Percentiles rank a stretch among this genome's conserved stretches.
Evolutionary conservation across 1,284 basidiomycete species (phyloP).

Genomic region (Paramarasmius palmivorus): DNA sequence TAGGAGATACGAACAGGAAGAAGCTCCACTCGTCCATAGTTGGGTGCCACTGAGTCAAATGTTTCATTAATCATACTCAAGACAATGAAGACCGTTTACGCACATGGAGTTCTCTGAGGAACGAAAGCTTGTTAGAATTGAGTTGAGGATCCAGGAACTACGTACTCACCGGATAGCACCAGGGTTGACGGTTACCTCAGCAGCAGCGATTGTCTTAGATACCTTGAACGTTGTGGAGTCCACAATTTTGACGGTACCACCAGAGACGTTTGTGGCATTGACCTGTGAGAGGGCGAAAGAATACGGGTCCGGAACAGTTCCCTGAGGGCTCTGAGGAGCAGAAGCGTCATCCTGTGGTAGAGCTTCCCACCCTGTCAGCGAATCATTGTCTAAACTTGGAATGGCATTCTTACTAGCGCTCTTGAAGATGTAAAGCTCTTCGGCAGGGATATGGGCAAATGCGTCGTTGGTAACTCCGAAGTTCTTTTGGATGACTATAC

Average conservation of each 20-base stretch:
- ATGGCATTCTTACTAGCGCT: conserved; percentile 35
- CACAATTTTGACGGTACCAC: conserved; percentile 65
- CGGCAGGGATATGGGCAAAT: conserved; percentile 57
- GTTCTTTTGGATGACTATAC: conserved; percentile 71
- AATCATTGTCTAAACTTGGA: conserved; percentile 13
- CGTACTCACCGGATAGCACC: conserved; percentile 58
- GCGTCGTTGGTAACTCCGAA: conserved; percentile 54
- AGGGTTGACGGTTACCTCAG: conserved; percentile 68
- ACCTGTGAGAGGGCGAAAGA: conserved; percentile 56
- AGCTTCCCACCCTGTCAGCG: conserved; percentile 24
- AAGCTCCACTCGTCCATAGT: conserved; percentile 71
- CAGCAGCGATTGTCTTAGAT: conserved; percentile 63
- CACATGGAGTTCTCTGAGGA: conserved; percentile 45
- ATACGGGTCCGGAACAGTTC: conserved; percentile 51
- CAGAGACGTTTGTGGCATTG: conserved; percentile 47
- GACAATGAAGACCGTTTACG: conserved; percentile 13
- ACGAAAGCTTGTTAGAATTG: background rate
- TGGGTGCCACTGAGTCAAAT: conserved; percentile 71
- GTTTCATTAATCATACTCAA: background rate
- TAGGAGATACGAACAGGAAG: conserved; percentile 38
- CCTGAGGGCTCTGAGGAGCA: conserved; percentile 48
- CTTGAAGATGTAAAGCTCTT: conserved; percentile 72
- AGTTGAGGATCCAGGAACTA: conserved; percentile 8
- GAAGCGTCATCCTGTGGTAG: conserved; percentile 37
- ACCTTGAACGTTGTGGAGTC: conserved; percentile 50